A percentile compares a stretch with the other conserved stretches of the same genome.
phyloP scores from a whole-genome alignment of 2,329 filamentous ascomycete genomes.

The Aureobasidium subglaciale region DNA sequence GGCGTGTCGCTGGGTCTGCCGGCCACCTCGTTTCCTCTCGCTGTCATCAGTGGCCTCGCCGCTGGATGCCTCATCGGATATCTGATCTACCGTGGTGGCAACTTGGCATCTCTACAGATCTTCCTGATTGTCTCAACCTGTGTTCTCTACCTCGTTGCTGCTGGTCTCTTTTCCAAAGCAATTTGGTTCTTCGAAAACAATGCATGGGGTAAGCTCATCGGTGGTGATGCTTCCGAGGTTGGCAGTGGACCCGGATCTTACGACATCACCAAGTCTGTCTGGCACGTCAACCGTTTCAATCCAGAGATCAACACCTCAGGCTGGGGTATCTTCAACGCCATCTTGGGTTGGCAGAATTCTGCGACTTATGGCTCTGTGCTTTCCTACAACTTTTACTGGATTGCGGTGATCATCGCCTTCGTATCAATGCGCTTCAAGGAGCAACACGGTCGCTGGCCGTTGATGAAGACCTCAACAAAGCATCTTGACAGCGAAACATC shows the following conservation, averaged over 20 bases:
- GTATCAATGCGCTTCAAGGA: constrained; percentile 61
- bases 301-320: constrained; percentile 65
- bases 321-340: constrained; percentile 81
- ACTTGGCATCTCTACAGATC: constrained; percentile 59
- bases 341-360: constrained; percentile 82
- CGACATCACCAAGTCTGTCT: constrained; percentile 69
- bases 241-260: constrained; percentile 68
- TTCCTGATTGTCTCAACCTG: constrained; percentile 80
- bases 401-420: constrained; percentile 59
- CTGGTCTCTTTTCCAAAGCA: constrained; percentile 69
- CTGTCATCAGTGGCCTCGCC: constrained; percentile 63
- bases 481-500: constrained; percentile 18
- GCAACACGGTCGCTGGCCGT: constrained; percentile 43
- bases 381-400: constrained; percentile 83
- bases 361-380: constrained; percentile 83
- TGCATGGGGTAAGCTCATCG: constrained; percentile 58
- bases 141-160: constrained; percentile 75
- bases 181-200: constrained; percentile 70
- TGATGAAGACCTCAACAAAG: constrained; percentile 26
- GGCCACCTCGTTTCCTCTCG: constrained; percentile 68
- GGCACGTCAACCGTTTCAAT: constrained; percentile 82
- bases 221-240: constrained; percentile 55
- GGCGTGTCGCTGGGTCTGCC: constrained; percentile 73
- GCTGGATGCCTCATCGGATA: constrained; percentile 64
- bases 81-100: constrained; percentile 68